Evolutionary conservation across 495 filamentous ascomycete species (phyloP), one percentile per base, ranked within the genome.

Genomic region (Rostrohypoxylon terebratum): DNA sequence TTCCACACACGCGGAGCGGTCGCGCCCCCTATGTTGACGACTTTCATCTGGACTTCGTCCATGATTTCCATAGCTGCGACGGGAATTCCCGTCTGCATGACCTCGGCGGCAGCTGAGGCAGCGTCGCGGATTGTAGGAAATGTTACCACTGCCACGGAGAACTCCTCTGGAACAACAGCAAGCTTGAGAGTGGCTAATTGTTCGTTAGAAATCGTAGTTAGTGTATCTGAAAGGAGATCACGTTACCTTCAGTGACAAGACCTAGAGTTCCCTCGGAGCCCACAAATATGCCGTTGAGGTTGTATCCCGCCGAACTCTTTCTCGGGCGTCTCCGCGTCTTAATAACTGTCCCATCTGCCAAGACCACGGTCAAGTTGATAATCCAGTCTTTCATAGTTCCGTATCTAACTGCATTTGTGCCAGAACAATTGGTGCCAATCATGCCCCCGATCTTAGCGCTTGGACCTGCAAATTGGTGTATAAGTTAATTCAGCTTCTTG

Each of bases 301-400:
- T 92, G 78, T 94, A 94, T 18, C 92, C 92, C 1, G 92, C 92
- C 13, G 89, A 90, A n/a, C 90, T 91, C 75, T 94, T 94, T 75
- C 90, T 85, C 10, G 92, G 92, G 20, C 92, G 82, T 23, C 88
- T 88, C 47, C 88, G 83, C 1, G 92, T 94, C 81, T 94, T 94
- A 77, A 94, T 90, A 45, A 94, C 79, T 0, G 89, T 92, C 3
- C 92, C 92, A 77, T 94, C 92, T 9, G 91, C 90, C 11, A 94
- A 83, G 0, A 94, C 92, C 0, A 94, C 90, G 0, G 92, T 94
- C 45, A 94, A 79, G 71, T 92, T 92, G 67, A 94, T 86, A 25
- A 94, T 91, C 92, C 92, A 94, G 70, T 94, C 92, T 76, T 91
- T 92, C 92, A 94, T 94, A 6, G 92, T 94, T 0, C 92, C 92